phyloP scores from a whole-genome alignment of 176 grass and related monocot genomes.

The Eleusine coracana region DNA sequence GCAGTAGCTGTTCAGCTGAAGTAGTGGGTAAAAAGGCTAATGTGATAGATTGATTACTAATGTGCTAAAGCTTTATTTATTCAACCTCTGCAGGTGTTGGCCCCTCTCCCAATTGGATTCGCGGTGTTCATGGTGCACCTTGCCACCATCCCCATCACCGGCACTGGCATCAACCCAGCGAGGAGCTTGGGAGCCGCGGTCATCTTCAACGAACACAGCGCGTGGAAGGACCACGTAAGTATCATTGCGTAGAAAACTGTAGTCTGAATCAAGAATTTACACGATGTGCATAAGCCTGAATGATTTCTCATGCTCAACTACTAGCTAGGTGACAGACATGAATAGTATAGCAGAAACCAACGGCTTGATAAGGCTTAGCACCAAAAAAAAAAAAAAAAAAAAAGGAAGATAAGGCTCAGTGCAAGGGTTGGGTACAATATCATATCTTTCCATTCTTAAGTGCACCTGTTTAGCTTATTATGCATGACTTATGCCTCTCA shows the following conservation, averaged over 20 bases:
- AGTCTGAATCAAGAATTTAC: not conserved
- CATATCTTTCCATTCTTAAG: slow-evolving; percentile 18
- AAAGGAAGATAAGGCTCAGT: not conserved
- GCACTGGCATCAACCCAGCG: slow-evolving; percentile 91
- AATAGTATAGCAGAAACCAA: slow-evolving; percentile 22
- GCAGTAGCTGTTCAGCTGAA: slow-evolving; percentile 2
- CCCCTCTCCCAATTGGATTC: slow-evolving; percentile 89
- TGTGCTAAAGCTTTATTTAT: not conserved
- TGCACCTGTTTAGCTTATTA: slow-evolving; percentile 26
- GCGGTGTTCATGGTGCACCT: slow-evolving; percentile 96
- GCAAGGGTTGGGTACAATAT: not conserved
- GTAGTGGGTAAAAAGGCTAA: not conserved
- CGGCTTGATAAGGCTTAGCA: slow-evolving; percentile 20
- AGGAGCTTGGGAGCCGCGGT: slow-evolving; percentile 81
- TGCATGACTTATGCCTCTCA: slow-evolving; percentile 37
- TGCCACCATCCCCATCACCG: slow-evolving; percentile 87
- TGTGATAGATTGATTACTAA: not conserved
- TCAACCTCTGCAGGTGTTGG: slow-evolving; percentile 62
- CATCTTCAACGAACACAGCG: slow-evolving; percentile 71
- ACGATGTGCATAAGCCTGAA: not conserved
- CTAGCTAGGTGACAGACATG: slow-evolving; percentile 12
- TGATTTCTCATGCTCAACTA: slow-evolving; percentile 9
- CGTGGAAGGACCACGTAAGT: slow-evolving; percentile 76
- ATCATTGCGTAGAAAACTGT: not conserved
- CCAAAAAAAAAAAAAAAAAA: not conserved